Conservation (phyloP, 805 yeast genomes). For the Metschnikowia similis region DNA sequence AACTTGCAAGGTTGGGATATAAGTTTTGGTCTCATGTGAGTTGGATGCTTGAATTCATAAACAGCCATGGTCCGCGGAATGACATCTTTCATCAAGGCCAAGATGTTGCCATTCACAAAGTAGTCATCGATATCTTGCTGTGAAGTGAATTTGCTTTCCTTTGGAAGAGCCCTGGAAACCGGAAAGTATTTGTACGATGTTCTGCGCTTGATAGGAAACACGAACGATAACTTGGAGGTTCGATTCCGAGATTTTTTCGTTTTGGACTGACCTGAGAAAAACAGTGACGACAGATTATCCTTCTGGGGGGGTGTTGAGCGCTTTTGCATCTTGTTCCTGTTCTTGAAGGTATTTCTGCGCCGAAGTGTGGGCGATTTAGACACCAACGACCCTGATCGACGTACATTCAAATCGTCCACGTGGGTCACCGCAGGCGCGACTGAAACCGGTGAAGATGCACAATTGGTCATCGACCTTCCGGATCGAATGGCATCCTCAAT, state of each 20-base stretch:
- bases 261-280: slow-evolving; percentile 6
- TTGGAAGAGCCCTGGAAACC: slow-evolving; percentile 13
- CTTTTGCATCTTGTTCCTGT: slow-evolving; percentile 26
- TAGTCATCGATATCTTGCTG: slow-evolving; percentile 15
- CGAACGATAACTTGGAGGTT: slow-evolving; percentile 14
- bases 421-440: slow-evolving; percentile 13
- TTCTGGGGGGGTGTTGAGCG: slow-evolving; percentile 9
- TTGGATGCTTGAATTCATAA: slow-evolving; percentile 20
- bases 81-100: slow-evolving; percentile 22
- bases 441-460: background rate
- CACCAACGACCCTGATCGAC: slow-evolving; percentile 25
- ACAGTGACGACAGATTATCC: slow-evolving; percentile 6
- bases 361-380: slow-evolving; percentile 30
- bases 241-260: background rate
- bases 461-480: slow-evolving; percentile 6
- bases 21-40: slow-evolving; percentile 12
- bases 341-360: slow-evolving; percentile 26
- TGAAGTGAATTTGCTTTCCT: slow-evolving; percentile 17
- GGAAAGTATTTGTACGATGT: slow-evolving; percentile 28
- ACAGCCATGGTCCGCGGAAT: slow-evolving; percentile 27
- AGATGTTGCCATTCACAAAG: slow-evolving; percentile 19
- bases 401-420: slow-evolving; percentile 8
- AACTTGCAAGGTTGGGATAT: slow-evolving; percentile 6
- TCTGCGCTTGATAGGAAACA: slow-evolving; percentile 34
- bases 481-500: slow-evolving; percentile 14